Conservation (phyloP, 2,329 filamentous ascomycete genomes). For the Cordyceps cateniannulata region DNA sequence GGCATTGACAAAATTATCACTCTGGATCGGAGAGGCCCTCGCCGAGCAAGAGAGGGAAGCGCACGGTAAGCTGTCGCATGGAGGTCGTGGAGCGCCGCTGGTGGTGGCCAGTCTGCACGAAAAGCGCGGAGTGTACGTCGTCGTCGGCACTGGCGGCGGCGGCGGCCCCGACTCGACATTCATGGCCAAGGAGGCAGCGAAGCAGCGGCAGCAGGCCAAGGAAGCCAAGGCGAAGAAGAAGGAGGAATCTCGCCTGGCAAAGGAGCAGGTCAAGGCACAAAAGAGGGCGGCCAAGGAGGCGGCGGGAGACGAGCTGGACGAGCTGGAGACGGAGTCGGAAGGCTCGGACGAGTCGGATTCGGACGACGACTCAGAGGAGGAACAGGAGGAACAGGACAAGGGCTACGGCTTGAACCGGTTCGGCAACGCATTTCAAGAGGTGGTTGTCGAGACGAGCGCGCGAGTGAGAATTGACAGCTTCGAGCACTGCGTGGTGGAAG, state of each 20-base stretch:
- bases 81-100: conserved; percentile 71
- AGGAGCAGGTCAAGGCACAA: conserved; percentile 52
- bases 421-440: conserved; percentile 91
- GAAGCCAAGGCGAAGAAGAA: conserved; percentile 57
- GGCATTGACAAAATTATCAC: conserved; percentile 83
- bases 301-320: conserved; percentile 39
- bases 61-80: conserved; percentile 61
- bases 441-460: conserved; percentile 84
- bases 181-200: conserved; percentile 59
- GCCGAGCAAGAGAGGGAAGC: conserved; percentile 78
- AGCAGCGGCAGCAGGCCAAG: conserved; percentile 55
- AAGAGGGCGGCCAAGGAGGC: conserved; percentile 53
- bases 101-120: conserved; percentile 90
- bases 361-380: conserved; percentile 47
- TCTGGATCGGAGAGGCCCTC: conserved; percentile 92
- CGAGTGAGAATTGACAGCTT: conserved; percentile 92
- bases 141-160: conserved; percentile 87
- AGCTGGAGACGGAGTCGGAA: conserved; percentile 39
- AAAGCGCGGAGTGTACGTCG: conserved; percentile 76
- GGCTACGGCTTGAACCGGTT: conserved; percentile 82
- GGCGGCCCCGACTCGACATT: conserved; percentile 68
- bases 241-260: conserved; percentile 51
- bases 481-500: conserved; percentile 94
- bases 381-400: conserved; percentile 47
- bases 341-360: conserved; percentile 34